Conservation (phyloP, 2,329 filamentous ascomycete genomes). For the Beauveria sp. region DNA sequence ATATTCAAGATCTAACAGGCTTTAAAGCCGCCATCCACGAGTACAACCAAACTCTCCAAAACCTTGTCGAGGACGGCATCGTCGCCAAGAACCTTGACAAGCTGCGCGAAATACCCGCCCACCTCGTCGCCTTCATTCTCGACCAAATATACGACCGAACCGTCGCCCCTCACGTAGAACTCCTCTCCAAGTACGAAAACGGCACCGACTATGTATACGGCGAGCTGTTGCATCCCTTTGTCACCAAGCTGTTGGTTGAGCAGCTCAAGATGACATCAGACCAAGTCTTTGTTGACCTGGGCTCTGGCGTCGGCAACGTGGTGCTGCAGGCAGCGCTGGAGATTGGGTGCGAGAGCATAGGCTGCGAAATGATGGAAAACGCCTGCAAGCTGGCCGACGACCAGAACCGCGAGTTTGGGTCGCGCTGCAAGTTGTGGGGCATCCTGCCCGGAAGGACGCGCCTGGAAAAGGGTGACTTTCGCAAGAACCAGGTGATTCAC, state of each 20-base stretch:
- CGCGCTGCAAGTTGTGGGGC: constrained; percentile 86
- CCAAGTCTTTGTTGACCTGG: constrained; percentile 87
- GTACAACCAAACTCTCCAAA: constrained; percentile 67
- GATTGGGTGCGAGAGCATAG: constrained; percentile 89
- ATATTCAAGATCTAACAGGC: constrained; percentile 54
- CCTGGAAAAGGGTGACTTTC: constrained; percentile 78
- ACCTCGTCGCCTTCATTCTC: constrained; percentile 72
- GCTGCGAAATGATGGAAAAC: constrained; percentile 92
- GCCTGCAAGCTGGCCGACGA: constrained; percentile 73
- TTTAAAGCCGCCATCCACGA: constrained; percentile 66
- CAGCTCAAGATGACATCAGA: constrained; percentile 71
- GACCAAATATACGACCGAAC: constrained; percentile 86
- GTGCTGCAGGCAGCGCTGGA: constrained; percentile 90
- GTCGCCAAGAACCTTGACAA: constrained; percentile 64
- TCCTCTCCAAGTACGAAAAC: constrained; percentile 76
- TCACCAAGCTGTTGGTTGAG: constrained; percentile 70
- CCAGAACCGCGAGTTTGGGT: constrained; percentile 74
- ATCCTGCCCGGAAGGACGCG: constrained; percentile 70
- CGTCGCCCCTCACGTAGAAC: constrained; percentile 81
- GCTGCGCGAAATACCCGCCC: constrained; percentile 61
- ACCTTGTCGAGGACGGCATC: constrained; percentile 60
- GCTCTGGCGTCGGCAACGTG: constrained; percentile 93
- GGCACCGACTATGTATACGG: constrained; percentile 93
- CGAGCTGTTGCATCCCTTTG: constrained; percentile 78
- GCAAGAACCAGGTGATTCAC: constrained; percentile 62